These are phyloP conservation scores for Suillus subluteus DNA, from an alignment of 768 basidiomycete genomes.

Conservation along the genomic window DNA sequence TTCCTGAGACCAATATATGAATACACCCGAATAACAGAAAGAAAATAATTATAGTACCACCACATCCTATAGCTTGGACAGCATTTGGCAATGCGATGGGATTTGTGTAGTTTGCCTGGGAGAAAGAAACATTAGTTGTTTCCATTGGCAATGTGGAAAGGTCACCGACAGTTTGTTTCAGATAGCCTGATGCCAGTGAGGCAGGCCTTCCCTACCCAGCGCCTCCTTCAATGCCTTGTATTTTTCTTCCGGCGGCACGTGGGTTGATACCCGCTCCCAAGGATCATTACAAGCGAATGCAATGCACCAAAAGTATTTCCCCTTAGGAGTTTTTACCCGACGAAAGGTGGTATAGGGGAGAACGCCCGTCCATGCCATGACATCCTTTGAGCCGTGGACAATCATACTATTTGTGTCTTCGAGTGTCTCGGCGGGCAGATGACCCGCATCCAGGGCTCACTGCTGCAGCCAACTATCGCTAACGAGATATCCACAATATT, in stretches of 20 bases:
- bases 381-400: neutral
- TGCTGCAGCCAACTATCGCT: neutral
- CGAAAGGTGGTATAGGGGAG: neutral
- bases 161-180: neutral
- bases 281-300: neutral
- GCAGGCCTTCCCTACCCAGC: neutral
- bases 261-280: neutral
- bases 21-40: too few species aligned
- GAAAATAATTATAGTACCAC: too few species aligned
- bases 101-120: neutral
- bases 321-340: conserved; percentile 2
- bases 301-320: neutral
- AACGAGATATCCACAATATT: neutral
- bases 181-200: neutral
- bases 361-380: neutral
- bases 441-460: neutral
- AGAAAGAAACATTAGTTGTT: neutral
- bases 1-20: too few species aligned
- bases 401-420: neutral
- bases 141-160: neutral
- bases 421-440: neutral
- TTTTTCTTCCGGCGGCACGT: neutral
- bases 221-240: neutral
- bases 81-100: too few species aligned
- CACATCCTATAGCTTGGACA: too few species aligned